Conservation (phyloP, 2,329 filamentous ascomycete genomes). For the Huntiella omanensis region DNA sequence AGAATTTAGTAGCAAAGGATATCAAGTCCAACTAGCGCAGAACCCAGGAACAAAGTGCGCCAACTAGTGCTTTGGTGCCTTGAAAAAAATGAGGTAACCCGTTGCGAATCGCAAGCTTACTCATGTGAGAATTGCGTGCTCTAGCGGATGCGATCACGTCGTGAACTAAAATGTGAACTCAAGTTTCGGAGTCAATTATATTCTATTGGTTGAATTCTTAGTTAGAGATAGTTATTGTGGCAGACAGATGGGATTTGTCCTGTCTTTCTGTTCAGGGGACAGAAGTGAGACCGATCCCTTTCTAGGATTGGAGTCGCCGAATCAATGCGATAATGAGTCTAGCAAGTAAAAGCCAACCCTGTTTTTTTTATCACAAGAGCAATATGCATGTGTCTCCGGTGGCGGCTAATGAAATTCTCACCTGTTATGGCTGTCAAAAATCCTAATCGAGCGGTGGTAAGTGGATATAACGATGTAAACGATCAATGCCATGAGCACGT, state of each 20-base stretch:
- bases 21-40: not conserved
- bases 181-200: too few relatives aligned
- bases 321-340: not conserved
- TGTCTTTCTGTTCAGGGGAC: too few relatives aligned
- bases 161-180: not conserved
- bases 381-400: not conserved
- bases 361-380: not conserved
- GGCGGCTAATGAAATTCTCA: too few relatives aligned
- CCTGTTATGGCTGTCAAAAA: too few relatives aligned
- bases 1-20: not conserved
- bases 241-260: too few relatives aligned
- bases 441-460: not conserved
- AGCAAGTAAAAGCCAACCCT: not conserved
- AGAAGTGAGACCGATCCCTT: not conserved
- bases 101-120: not conserved
- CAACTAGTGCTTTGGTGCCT: not conserved
- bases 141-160: not conserved
- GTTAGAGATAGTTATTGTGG: too few relatives aligned
- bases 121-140: not conserved
- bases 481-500: conserved; percentile 11
- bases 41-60: not conserved
- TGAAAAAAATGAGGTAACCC: not conserved
- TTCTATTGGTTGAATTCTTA: too few relatives aligned
- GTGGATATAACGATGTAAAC: not conserved
- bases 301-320: not conserved